phyloP scores from a whole-genome alignment of 1,284 basidiomycete species.

The Mrakiaceae sp. region DNA sequence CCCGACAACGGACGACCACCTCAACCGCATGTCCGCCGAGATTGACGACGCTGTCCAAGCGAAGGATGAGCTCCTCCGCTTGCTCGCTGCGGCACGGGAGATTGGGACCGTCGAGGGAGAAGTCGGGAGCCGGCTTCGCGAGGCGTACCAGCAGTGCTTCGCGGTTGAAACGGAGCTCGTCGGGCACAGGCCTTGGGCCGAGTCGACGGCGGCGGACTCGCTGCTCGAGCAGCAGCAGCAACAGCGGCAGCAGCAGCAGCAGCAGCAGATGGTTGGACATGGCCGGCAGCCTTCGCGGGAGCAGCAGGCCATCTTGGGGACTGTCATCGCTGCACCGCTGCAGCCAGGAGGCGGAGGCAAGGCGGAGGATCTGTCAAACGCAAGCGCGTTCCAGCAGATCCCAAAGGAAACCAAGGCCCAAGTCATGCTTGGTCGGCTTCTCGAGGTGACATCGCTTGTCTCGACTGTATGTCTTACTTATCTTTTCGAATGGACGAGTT shows the following conservation, averaged over 20 bases:
- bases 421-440: conserved; percentile 1
- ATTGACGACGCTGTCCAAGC: background rate
- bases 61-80: background rate
- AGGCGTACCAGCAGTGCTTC: conserved; percentile 13
- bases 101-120: background rate
- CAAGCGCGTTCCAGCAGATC: background rate
- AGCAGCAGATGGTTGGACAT: too few relatives aligned
- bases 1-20: background rate
- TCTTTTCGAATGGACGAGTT: background rate
- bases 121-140: too few relatives aligned
- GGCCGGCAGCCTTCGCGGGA: too few relatives aligned
- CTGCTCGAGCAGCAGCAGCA: background rate
- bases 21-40: background rate
- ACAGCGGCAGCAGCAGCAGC: background rate
- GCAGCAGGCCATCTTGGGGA: too few relatives aligned
- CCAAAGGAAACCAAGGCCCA: conserved; percentile 9
- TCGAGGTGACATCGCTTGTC: conserved; percentile 7
- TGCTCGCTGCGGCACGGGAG: background rate
- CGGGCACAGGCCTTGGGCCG: conserved; percentile 15
- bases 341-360: background rate
- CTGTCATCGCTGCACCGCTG: background rate
- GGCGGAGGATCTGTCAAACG: background rate
- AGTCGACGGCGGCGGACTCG: conserved; percentile 12
- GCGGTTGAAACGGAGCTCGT: conserved; percentile 11
- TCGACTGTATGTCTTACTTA: background rate